phyloP scores from a whole-genome alignment of 192 early-diverging fungal species.

The Dimargaris verticillata region DNA sequence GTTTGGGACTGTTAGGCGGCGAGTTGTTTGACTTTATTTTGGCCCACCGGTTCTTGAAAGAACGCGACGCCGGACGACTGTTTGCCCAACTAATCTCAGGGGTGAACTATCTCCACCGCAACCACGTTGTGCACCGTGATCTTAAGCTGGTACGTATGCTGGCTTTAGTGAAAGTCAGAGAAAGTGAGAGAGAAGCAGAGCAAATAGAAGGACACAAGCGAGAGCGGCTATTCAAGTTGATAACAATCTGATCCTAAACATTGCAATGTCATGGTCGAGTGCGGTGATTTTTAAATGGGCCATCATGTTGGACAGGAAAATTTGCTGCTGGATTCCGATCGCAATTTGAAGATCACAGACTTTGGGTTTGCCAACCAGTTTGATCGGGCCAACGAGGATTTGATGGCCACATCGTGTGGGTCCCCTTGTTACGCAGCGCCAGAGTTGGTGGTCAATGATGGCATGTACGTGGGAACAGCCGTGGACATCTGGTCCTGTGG shows the following conservation, averaged over 20 bases:
- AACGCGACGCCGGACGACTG: slow-evolving; percentile 73
- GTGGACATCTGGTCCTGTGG: slow-evolving; percentile 99
- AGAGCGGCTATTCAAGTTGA: too few relatives aligned
- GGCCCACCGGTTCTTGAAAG: slow-evolving; percentile 81
- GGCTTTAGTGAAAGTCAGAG: too few relatives aligned
- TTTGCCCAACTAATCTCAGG: slow-evolving; percentile 90
- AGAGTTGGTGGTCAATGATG: slow-evolving; percentile 93
- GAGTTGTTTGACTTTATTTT: slow-evolving; percentile 97
- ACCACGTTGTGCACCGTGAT: slow-evolving; percentile 91
- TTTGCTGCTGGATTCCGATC: slow-evolving; percentile 73
- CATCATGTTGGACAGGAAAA: slow-evolving; percentile 91
- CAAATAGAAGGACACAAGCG: too few relatives aligned
- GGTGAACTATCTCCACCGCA: slow-evolving; percentile 83
- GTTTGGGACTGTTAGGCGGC: slow-evolving; percentile 37
- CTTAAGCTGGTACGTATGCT: slow-evolving; percentile 74
- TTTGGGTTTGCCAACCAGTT: slow-evolving; percentile 97
- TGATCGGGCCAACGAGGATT: slow-evolving; percentile 45
- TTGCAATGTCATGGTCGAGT: too few relatives aligned
- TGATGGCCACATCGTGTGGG: slow-evolving; percentile 90
- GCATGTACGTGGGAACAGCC: slow-evolving; percentile 84
- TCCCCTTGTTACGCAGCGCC: slow-evolving; percentile 98
- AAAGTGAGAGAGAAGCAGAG: too few relatives aligned
- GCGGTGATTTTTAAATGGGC: too few relatives aligned
- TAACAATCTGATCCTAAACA: too few relatives aligned
- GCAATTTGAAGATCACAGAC: slow-evolving; percentile 92